A percentile compares a stretch with the other conserved stretches of the same genome.
These are phyloP conservation scores for Corymbia citriodora DNA, from an alignment of 441 rosid species.

Conservation along the genomic window DNA sequence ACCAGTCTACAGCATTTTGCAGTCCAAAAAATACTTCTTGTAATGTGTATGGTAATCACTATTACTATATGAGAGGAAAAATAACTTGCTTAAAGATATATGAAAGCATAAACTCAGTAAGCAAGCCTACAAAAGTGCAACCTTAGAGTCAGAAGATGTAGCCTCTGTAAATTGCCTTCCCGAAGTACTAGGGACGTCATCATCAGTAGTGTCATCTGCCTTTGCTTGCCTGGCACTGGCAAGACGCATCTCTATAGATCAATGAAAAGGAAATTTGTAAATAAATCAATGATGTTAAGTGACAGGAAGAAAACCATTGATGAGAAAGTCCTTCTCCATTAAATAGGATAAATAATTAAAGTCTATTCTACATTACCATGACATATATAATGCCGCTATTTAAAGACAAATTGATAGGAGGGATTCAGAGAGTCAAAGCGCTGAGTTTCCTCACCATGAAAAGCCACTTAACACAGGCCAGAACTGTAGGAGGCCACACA, in stretches of 20 bases:
- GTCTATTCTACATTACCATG: background rate
- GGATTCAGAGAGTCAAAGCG: background rate
- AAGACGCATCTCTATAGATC: constrained; percentile 65
- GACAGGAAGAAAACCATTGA: background rate
- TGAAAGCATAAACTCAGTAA: background rate
- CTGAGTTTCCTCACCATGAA: background rate
- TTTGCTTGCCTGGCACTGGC: constrained; percentile 66
- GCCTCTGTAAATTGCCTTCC: constrained; percentile 73
- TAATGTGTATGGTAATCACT: background rate
- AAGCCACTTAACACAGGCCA: background rate
- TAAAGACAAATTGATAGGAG: background rate
- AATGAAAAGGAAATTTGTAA: background rate
- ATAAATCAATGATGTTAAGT: background rate
- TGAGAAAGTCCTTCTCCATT: background rate
- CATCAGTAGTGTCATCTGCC: constrained; percentile 56
- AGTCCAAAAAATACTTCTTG: background rate
- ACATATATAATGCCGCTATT: background rate
- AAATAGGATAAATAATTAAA: background rate
- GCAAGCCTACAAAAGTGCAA: constrained; percentile 17
- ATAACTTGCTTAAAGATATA: background rate
- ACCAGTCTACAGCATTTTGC: background rate
- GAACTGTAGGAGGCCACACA: background rate
- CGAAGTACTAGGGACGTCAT: constrained; percentile 72
- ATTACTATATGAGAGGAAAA: background rate
- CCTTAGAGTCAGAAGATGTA: constrained; percentile 44